Evolutionary conservation across 768 basidiomycete genomes (phyloP), one percentile per base, ranked within the genome.

Genomic region (Amanita inopinata): DNA sequence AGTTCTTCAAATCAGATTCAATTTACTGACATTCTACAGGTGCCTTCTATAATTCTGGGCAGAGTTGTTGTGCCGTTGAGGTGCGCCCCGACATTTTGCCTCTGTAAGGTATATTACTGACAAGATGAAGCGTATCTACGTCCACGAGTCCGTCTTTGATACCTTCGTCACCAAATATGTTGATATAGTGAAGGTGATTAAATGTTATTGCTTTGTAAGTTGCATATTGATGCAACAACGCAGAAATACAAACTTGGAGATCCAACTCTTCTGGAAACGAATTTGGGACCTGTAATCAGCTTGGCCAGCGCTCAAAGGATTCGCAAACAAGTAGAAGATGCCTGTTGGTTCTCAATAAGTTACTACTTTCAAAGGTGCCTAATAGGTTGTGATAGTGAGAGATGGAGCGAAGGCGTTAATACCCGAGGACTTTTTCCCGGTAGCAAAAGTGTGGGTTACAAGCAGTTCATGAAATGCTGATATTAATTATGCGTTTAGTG

Each of bases 41-140:
- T 27, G 83, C 90, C 3, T 81, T 93, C 64, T 99, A 91, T 70
- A 98, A 98, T 61, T 92, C 93, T 11, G 96, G 96, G 1, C 96
- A 99, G 62, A 93, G 90, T 49, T 98, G 94, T 61, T 97, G 94
- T 56, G 79, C 85, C 0, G 68, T 98, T 46, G 96, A 99, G 69
- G 86, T 84, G 47, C 11, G 65, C 54, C 4, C 25, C 18, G 22
- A 14, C 18, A 24, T 31, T 24, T n/a, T 24, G 11, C 15, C 15
- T 19, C n/a, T 15, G 7, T 31, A 28, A 38, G 22, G 19, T 11
- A 17, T 33, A 22, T 25, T n/a, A 33, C 46, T 39, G 10, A 8
- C 11, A 32, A 22, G 23, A 41, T 14, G 6, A 52, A 90, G 83
- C 76, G 94, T 12, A 90, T 99, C 31, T 98, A 98, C 59, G 94